Evolutionary conservation across 306 rosid species (phyloP), one percentile per base, ranked within the genome.

Genomic region (Rubus idaeus): DNA sequence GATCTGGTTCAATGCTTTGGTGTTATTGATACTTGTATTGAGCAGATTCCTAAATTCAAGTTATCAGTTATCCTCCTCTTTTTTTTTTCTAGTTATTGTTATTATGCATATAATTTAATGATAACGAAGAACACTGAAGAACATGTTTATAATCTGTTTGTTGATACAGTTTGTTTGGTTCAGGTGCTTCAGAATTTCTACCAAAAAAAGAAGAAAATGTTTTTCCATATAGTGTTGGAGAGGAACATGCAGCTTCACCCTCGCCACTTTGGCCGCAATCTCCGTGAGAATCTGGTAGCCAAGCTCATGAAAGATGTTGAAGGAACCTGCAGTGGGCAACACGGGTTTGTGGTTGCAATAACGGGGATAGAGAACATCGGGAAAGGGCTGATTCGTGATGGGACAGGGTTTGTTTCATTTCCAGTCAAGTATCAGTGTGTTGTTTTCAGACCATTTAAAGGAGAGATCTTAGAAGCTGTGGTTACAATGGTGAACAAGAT

Each of bases 241-340:
- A 88, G 98, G 77, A 92, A 95, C 75, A 95, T 95, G 96, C 97
- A 95, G 82, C 89, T 95, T 42, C 98, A 95, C 44, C 98, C 98
- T 1, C 97, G 97, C 41, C 92, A 95, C 84, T 95, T 95, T 52
- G 97, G 96, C 1, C 98, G 97, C 45, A 92, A 82, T 78, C 92
- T 95, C 65, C 97, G 96, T 0, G 98, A 95, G 9, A 90, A 92
- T 80, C 84, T 95, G 26, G 90, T 92, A 30, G 60, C 95, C 83
- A 95, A 95, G 91, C 96, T 95, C 17, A 95, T 92, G 97, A 95
- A 95, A 87, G 98, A 92, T 80, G 97, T 95, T 1, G 98, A 95
- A 83, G 97, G 98, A 71, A 95, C 96, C 73, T 94, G 98, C 89
- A 95, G 99, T 64, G 97, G 99, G 11, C 89, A 94, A 60, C 99